phyloP scores from a whole-genome alignment of 2,329 filamentous ascomycete genomes.

The Curvularia sp. region DNA sequence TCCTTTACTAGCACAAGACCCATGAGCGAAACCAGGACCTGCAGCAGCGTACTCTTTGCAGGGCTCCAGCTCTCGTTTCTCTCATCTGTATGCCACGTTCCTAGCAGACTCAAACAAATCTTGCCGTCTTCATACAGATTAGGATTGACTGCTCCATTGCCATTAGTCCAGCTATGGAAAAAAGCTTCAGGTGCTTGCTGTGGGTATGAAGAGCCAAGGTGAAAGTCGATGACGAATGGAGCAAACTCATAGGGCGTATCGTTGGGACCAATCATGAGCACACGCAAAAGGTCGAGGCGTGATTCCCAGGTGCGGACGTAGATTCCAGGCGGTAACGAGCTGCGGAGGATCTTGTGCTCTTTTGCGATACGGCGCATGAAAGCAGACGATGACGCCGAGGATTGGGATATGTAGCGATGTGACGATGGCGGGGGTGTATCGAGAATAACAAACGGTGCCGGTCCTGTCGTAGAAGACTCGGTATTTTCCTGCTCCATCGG shows the following conservation, averaged over 20 bases:
- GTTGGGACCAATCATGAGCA: constrained; percentile 64
- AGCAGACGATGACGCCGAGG: constrained; percentile 51
- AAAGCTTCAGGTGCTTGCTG: constrained; percentile 60
- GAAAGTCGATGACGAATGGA: constrained; percentile 67
- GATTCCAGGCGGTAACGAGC: constrained; percentile 62
- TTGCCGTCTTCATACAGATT: constrained; percentile 70
- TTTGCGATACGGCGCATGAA: constrained; percentile 62
- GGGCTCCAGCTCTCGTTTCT: constrained; percentile 63
- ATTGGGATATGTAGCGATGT: constrained; percentile 51
- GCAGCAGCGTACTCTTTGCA: constrained; percentile 62
- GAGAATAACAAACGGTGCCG: constrained; percentile 46
- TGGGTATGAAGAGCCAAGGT: constrained; percentile 60
- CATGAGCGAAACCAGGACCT: constrained; percentile 65
- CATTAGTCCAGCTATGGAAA: constrained; percentile 67
- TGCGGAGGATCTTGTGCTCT: constrained; percentile 65
- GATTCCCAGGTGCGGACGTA: constrained; percentile 67
- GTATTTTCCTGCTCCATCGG: constrained; percentile 17
- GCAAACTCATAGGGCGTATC: constrained; percentile 68
- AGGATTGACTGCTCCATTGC: constrained; percentile 63
- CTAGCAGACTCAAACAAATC: constrained; percentile 66
- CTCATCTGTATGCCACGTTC: constrained; percentile 65
- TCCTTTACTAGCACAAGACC: constrained; percentile 65
- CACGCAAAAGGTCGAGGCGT: constrained; percentile 64
- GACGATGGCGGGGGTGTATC: constrained; percentile 44
- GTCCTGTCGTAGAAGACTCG: constrained; percentile 16